Base-by-base conservation (phyloP, 306 rosid genomes). In the Glycine soja region DNA sequence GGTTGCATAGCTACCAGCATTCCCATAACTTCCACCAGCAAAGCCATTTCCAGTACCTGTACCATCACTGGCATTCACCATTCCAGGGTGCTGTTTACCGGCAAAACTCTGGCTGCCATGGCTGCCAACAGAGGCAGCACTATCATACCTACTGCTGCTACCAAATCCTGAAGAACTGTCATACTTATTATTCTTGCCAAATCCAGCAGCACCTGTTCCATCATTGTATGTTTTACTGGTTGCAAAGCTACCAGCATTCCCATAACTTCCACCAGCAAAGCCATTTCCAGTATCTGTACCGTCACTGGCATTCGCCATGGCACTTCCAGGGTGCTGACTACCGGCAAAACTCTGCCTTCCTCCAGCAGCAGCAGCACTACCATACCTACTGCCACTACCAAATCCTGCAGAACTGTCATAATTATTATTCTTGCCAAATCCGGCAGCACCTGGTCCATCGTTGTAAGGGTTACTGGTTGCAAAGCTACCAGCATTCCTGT, bases 381-480 rank as follows among this genome's bases (percentile, higher is more conserved):
- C 63, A 57, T 42, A 43, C 12, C 36, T 70, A 74, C 34, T 52
- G 32, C 59, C 36, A 18, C 46, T 40, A 19, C 36, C 73, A 48
- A 48, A 32, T 46, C 80, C 53, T 43, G 62, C 51, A 53, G 76
- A 69, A 69, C 69, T 42, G 50, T 58, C 59, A 38, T 82, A 75
- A 83, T 76, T 72, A 62, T 54, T 77, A 45, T 62, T 70, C 30
- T 19, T 40, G 67, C 75, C 48, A 54, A 42, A 69, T 24, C 82
- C n/a, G n/a, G 43, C 24, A 30, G 43, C 85, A 42, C 10, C 72
- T 71, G 72, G 80, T 51, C 80, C 89, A 61, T 68, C 74, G 8
- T 32, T 47, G 50, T 70, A 56, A 50, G 80, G 46, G n/a, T 46
- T 54, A 30, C 63, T 75, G 36, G 78, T 63, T 8, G 78, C 30